These are phyloP conservation scores for Narthecium ossifragum DNA, from an alignment of 106 monocot species.

Conservation along the genomic window DNA sequence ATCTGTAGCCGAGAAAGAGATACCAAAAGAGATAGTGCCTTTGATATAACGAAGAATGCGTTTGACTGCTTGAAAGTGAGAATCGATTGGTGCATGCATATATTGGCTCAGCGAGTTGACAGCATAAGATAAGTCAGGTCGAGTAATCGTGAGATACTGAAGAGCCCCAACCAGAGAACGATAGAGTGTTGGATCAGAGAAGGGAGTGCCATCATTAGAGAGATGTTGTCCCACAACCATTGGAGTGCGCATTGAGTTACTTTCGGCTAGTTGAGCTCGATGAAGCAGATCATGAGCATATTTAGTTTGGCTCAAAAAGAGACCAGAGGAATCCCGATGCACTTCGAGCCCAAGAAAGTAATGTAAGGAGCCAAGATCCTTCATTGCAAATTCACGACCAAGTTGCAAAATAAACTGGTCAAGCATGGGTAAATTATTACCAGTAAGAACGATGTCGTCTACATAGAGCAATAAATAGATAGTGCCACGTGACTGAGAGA, in stretches of 20 bases:
- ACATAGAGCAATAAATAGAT: neutral
- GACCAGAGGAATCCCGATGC: neutral
- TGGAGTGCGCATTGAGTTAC: neutral
- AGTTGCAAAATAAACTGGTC: neutral
- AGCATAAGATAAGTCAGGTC: neutral
- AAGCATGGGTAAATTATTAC: neutral
- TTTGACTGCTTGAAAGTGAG: neutral
- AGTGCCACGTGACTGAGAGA: too few species aligned
- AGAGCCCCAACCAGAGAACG: neutral
- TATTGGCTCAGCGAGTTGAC: neutral
- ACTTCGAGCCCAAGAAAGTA: constrained; percentile 1
- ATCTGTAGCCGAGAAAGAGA: neutral
- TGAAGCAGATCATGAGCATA: neutral
- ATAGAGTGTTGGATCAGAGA: neutral
- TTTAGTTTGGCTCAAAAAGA: neutral
- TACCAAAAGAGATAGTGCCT: neutral
- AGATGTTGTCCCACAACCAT: neutral
- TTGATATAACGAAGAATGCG: constrained; percentile 1
- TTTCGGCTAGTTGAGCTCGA: neutral
- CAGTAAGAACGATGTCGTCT: neutral
- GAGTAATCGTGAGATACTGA: neutral
- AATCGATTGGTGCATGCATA: neutral
- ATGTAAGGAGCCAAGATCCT: neutral
- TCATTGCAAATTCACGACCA: neutral
- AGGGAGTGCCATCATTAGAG: neutral